These are phyloP conservation scores for Neofusicoccum laricinum DNA, from an alignment of 2,329 filamentous ascomycete genomes.

Conservation along the genomic window DNA sequence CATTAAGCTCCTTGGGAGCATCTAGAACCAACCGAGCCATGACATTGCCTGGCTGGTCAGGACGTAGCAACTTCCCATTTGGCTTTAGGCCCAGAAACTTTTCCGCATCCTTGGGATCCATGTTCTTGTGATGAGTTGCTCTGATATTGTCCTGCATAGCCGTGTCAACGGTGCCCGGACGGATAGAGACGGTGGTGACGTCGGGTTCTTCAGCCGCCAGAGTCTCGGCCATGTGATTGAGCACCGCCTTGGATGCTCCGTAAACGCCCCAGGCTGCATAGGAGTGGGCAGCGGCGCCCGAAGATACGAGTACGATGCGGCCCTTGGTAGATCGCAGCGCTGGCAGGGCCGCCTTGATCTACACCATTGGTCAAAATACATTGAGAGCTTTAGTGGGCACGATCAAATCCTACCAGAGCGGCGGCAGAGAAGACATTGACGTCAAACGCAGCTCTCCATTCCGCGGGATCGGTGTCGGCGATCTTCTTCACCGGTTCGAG, in stretches of 20 bases:
- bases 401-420: slow-evolving; percentile 59
- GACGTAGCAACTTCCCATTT: slow-evolving; percentile 69
- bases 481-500: slow-evolving; percentile 73
- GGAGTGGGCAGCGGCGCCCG: slow-evolving; percentile 61
- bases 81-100: slow-evolving; percentile 70
- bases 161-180: slow-evolving; percentile 81
- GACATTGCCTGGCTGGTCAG: slow-evolving; percentile 81
- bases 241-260: slow-evolving; percentile 75
- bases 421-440: slow-evolving; percentile 85
- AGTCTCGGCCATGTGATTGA: slow-evolving; percentile 75
- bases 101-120: slow-evolving; percentile 56
- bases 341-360: slow-evolving; percentile 70
- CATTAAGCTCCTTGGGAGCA: slow-evolving; percentile 66
- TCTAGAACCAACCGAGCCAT: slow-evolving; percentile 74
- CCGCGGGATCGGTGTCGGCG: slow-evolving; percentile 62
- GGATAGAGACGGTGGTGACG: slow-evolving; percentile 68
- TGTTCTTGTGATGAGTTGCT: slow-evolving; percentile 62
- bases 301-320: slow-evolving; percentile 74
- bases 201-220: slow-evolving; percentile 73
- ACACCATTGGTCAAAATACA: neutral
- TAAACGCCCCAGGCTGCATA: slow-evolving; percentile 74
- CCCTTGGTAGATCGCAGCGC: slow-evolving; percentile 67
- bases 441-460: slow-evolving; percentile 75
- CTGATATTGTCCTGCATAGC: slow-evolving; percentile 85
- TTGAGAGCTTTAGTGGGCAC: slow-evolving; percentile 27